Base-by-base conservation (phyloP, 768 basidiomycete genomes). In the Macrocybe gigantea region DNA sequence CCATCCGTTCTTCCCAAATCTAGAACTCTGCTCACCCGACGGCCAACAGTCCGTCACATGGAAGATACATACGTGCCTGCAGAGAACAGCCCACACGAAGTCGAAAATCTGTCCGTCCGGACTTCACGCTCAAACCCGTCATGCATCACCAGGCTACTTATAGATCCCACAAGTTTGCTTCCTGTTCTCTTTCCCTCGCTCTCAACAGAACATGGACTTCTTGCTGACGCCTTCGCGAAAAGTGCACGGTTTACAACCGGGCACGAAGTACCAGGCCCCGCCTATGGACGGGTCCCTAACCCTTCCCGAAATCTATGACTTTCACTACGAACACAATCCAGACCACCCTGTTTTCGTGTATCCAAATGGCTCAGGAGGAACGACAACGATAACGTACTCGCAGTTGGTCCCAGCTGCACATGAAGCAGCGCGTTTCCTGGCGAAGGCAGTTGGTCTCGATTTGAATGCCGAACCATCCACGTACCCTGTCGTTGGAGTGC, bases 351-450 rank as follows among this genome's bases (percentile, higher is more conserved):
- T 52, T 5, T 52, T 52, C 38, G 8, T 45, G 7, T 52, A 33
- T 34, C n/a, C 41, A 38, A 45, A 41, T 34, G 46, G 8, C 33
- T 37, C 31, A 10, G 22, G 22, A 22, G 51, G 43, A 9, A 38
- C 43, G 34, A 49, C 44, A 5, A 29, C 34, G 12, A 13, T 52
- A 30, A 30, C 48, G 4, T 52, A 37, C 37, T n/a, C 33, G 33
- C 47, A 52, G 11, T 40, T 52, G 11, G 51, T 49, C 30, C 51
- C 51, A n/a, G 51, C 48, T 14, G 47, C 48, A 14, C 48, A 52
- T 49, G 41, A 31, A 13, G 51, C 51, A 2, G 51, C 48, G 13
- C 13, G 39, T 29, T 38, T 43, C 33, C 35, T 52, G 4, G 51
- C 36, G 1, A 33, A n/a, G 35, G 40, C 35, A 14, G 29, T 48